These are phyloP conservation scores for Rachicladosporium sp. DNA, from an alignment of 2,329 filamentous ascomycete genomes.

Conservation along the genomic window DNA sequence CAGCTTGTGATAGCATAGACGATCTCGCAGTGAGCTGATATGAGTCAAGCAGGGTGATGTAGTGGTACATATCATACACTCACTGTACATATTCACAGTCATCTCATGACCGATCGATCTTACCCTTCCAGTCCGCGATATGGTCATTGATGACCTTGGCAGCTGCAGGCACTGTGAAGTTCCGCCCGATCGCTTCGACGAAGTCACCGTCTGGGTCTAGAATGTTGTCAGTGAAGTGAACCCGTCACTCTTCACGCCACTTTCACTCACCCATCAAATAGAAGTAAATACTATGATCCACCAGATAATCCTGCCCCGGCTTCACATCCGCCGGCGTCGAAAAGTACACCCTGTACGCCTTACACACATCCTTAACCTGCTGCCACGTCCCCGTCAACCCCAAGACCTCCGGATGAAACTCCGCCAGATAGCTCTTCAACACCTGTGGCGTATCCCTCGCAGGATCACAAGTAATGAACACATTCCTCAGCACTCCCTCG, in stretches of 20 bases:
- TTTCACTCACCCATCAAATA: slow-evolving; percentile 69
- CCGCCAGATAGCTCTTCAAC: slow-evolving; percentile 69
- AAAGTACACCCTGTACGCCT: slow-evolving; percentile 94
- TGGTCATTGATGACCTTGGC: slow-evolving; percentile 76
- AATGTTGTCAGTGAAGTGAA: not conserved
- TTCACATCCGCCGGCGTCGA: slow-evolving; percentile 80
- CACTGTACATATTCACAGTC: not conserved
- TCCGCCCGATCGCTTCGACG: slow-evolving; percentile 87
- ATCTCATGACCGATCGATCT: slow-evolving; percentile 33
- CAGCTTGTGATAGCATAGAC: too few species aligned
- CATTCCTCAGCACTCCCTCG: slow-evolving; percentile 48
- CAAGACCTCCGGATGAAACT: slow-evolving; percentile 79
- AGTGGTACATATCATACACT: slow-evolving; percentile 2
- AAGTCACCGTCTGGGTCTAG: slow-evolving; percentile 91
- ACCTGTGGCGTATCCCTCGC: slow-evolving; percentile 78
- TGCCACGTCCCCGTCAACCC: slow-evolving; percentile 90
- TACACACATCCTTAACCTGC: slow-evolving; percentile 86
- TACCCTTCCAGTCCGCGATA: slow-evolving; percentile 62
- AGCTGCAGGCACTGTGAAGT: slow-evolving; percentile 81
- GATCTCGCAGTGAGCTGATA: too few species aligned
- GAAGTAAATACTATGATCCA: slow-evolving; percentile 99
- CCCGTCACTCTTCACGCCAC: slow-evolving; percentile 2
- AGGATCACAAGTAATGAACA: slow-evolving; percentile 95
- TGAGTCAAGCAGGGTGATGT: too few species aligned
- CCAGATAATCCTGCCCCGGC: slow-evolving; percentile 89